Percentiles rank a stretch among this genome's conserved stretches.
phyloP scores from a whole-genome alignment of 306 rosid species.

The Prunus mume region DNA sequence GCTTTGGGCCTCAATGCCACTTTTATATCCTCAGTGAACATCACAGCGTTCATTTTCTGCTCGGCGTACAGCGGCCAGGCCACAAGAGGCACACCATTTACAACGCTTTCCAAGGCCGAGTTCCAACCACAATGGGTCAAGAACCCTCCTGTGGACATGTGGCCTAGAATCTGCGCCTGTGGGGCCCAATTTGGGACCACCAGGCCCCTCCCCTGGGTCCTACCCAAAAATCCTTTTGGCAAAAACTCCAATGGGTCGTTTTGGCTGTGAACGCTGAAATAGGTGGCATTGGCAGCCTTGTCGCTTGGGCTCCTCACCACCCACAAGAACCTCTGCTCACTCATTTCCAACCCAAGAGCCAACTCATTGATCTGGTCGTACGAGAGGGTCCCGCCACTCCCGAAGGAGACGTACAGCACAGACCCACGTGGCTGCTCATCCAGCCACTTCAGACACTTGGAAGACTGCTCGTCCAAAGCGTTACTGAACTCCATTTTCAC shows the following conservation, averaged over 20 bases:
- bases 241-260: constrained; percentile 38
- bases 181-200: constrained; percentile 75
- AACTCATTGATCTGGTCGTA: constrained; percentile 31
- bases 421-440: constrained; percentile 46
- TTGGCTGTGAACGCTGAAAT: constrained; percentile 35
- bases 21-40: constrained; percentile 39
- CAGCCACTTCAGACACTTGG: constrained; percentile 41
- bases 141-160: constrained; percentile 62
- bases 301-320: constrained; percentile 43
- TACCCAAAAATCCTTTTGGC: constrained; percentile 58
- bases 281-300: constrained; percentile 31
- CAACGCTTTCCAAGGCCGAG: constrained; percentile 56
- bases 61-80: constrained; percentile 86
- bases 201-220: constrained; percentile 42
- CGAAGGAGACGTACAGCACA: constrained; percentile 39
- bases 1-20: constrained; percentile 43
- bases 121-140: constrained; percentile 89
- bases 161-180: constrained; percentile 57
- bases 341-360: constrained; percentile 43
- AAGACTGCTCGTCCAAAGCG: not conserved
- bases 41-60: constrained; percentile 68
- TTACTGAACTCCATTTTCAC: constrained; percentile 28
- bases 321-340: constrained; percentile 44
- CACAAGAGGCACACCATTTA: constrained; percentile 58
- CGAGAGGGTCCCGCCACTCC: constrained; percentile 49